phyloP scores from a whole-genome alignment of 208 protist genomes.

The Wallacemonas collosoma region DNA sequence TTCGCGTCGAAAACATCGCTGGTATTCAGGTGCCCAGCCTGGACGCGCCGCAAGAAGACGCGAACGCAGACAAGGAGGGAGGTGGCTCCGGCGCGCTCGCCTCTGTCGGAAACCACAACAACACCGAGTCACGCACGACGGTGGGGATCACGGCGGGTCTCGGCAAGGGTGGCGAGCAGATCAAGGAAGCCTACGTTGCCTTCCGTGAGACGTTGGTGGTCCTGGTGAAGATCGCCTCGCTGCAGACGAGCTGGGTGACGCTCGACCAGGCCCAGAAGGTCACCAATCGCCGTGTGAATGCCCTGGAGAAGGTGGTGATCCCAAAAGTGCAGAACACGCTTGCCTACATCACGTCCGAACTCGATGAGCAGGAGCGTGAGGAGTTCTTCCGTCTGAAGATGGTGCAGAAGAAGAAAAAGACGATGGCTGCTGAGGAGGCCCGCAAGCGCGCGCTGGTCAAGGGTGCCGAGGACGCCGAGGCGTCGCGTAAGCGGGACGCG shows the following conservation, averaged over 20 bases:
- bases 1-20: conserved; percentile 97
- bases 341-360: conserved; percentile 97
- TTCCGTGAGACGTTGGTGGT: conserved; percentile 93
- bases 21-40: conserved; percentile 98
- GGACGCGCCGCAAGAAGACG: conserved; percentile 43
- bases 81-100: conserved; percentile 10
- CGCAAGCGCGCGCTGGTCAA: conserved; percentile 39
- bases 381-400: conserved; percentile 99
- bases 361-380: conserved; percentile 99
- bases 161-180: conserved; percentile 96
- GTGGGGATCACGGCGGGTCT: conserved; percentile 88
- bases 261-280: conserved; percentile 99
- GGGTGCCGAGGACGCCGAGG: conserved; percentile 34
- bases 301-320: conserved; percentile 99
- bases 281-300: conserved; percentile 99
- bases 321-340: conserved; percentile 98
- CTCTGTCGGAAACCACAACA: background rate
- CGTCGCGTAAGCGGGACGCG: conserved; percentile 12
- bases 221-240: conserved; percentile 96
- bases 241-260: conserved; percentile 97
- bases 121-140: conserved; percentile 1
- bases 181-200: conserved; percentile 83
- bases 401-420: conserved; percentile 97
- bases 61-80: conserved; percentile 3
- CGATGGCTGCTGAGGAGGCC: conserved; percentile 48